Conservation (phyloP, 768 basidiomycete species). For the Leucogyrophana mollusca region DNA sequence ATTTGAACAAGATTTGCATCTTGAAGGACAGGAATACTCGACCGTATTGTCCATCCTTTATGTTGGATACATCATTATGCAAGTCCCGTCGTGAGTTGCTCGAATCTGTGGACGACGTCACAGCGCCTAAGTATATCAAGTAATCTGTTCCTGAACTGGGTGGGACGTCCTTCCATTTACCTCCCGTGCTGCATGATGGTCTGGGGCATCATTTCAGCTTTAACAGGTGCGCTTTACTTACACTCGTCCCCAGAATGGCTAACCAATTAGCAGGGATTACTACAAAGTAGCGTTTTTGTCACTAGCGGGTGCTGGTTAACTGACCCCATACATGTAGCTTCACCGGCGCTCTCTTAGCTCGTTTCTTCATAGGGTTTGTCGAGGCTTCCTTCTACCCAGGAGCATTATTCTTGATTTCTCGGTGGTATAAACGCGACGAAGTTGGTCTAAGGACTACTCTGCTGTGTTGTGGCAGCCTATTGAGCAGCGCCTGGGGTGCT, state of each 20-base stretch:
- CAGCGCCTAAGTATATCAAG: slow-evolving; percentile 28
- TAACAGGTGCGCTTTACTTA: slow-evolving; percentile 39
- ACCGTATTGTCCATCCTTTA: slow-evolving; percentile 64
- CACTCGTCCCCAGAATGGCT: neutral
- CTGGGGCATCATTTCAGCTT: slow-evolving; percentile 57
- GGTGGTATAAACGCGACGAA: slow-evolving; percentile 63
- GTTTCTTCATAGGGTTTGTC: slow-evolving; percentile 76
- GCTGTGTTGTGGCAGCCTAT: slow-evolving; percentile 64
- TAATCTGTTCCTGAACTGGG: slow-evolving; percentile 64
- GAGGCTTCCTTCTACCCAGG: slow-evolving; percentile 67
- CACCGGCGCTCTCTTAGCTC: slow-evolving; percentile 53
- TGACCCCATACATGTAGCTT: slow-evolving; percentile 42
- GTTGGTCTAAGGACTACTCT: slow-evolving; percentile 63
- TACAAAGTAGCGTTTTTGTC: slow-evolving; percentile 10
- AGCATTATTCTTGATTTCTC: slow-evolving; percentile 60
- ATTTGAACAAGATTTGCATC: slow-evolving; percentile 59
- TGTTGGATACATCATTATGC: slow-evolving; percentile 70
- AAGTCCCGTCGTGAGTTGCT: slow-evolving; percentile 58
- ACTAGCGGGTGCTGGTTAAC: too few species aligned
- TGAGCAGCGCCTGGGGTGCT: slow-evolving; percentile 76
- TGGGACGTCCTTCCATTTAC: slow-evolving; percentile 63
- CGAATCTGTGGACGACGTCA: neutral
- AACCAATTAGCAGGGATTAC: slow-evolving; percentile 32
- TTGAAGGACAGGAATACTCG: slow-evolving; percentile 58
- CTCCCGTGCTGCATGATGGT: slow-evolving; percentile 60